A percentile compares a stretch with the other conserved stretches of the same genome.
Evolutionary conservation across 208 protist species (phyloP).

Genomic region (Trypanosomatidae sp.): DNA sequence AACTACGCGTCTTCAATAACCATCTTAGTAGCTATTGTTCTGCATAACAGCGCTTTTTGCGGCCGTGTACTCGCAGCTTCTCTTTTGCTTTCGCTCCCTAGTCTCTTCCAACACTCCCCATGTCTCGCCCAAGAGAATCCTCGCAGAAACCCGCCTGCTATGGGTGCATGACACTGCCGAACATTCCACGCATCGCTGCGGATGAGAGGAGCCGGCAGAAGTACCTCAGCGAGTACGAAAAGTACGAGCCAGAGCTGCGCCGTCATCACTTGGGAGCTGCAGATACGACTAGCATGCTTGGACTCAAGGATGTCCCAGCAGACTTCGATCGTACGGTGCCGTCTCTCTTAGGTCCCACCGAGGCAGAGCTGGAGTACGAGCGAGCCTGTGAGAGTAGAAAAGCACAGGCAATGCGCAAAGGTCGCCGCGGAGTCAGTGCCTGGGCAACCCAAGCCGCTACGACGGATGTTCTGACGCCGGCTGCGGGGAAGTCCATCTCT

Average conservation of each 20-base stretch:
- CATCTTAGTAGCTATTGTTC: not conserved
- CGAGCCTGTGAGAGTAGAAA: conserved; percentile 20
- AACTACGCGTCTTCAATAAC: not conserved
- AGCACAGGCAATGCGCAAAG: conserved; percentile 10
- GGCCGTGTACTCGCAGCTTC: not conserved
- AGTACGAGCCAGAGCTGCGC: conserved; percentile 85
- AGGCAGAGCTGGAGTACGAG: conserved; percentile 64
- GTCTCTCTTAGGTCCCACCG: conserved; percentile 49
- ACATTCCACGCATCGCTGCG: conserved; percentile 74
- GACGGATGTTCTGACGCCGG: not conserved
- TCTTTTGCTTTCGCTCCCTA: not conserved
- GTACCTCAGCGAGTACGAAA: conserved; percentile 88
- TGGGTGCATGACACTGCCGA: conserved; percentile 63
- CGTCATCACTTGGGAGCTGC: conserved; percentile 80
- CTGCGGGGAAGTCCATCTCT: not conserved
- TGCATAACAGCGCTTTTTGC: not conserved
- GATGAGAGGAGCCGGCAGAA: conserved; percentile 77
- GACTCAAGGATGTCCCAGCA: conserved; percentile 51
- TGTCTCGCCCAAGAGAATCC: conserved; percentile 4
- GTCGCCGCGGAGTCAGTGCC: not conserved
- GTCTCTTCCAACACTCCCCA: not conserved
- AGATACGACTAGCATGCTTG: conserved; percentile 70
- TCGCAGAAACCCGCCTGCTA: conserved; percentile 3
- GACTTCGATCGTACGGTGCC: conserved; percentile 80
- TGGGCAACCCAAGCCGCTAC: not conserved